Evolutionary conservation across 2,329 filamentous ascomycete species (phyloP), one percentile per base, ranked within the genome.

Genomic region (Huntiella abstrusa): DNA sequence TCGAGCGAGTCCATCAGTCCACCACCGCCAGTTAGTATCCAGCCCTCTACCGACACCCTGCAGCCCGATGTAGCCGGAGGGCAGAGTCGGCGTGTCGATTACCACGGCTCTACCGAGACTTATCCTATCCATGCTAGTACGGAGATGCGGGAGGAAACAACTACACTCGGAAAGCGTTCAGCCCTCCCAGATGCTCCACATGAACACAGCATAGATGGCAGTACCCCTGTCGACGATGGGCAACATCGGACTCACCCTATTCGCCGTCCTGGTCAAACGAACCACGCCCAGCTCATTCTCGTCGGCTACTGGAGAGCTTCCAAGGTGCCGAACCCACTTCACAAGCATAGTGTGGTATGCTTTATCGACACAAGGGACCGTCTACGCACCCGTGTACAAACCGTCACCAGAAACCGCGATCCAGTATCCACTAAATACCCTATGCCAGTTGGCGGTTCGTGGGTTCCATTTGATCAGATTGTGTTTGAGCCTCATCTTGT

Each of bases 301-400:
- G 61, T 79, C 5, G 75, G 75, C 1, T 69, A 72, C 45, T 79
- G 75, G 75, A 65, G 73, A 43, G 71, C 76, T 42, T 77, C 74
- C 0, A 60, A 60, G 3, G 67, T 71, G 1, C 65, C 68, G 0
- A 58, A 67, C 11, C 58, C 62, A 5, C 59, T 59, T 2, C 64
- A 66, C 11, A 76, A 73, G 54, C 75, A 78, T 54, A 66, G 66
- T 0, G 70, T 78, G 0, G 68, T 74, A 42, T 75, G 73, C 4
- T 78, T 77, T 50, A 77, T 78, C 42, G 75, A 79, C 50, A 62
- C 72, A 5, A 45, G 49, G 22, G 49, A 48, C 22, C 49, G 49
- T 17, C 34, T 50, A 7, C 42, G 49, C 4, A 47, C 46, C 19
- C 41, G 46, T 8, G 46, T 50, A 17, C 49, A 50, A 28, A 48